Evolutionary conservation across 371 early-diverging fungal species (phyloP), one percentile per base, ranked within the genome.

Genomic region (Mortierella sp.): DNA sequence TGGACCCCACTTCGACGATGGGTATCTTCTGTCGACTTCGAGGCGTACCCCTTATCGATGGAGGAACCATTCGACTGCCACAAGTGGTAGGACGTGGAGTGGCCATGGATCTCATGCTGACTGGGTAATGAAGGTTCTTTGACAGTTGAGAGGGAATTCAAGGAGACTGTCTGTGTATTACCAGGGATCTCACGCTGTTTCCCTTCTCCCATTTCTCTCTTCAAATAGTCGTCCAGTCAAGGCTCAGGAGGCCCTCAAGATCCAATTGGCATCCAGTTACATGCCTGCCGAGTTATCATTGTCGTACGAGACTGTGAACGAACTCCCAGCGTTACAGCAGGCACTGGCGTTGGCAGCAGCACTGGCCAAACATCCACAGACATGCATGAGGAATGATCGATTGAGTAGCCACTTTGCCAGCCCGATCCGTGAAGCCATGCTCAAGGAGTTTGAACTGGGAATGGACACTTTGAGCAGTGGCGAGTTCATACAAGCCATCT

Each of bases 21-120:
- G 82, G 82, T 7, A 73, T 82, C 6, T 80, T 80, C 37, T 82
- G 82, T 51, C 69, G 80, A 41, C 54, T 77, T 16, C 57, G 78
- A 31, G 81, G 82, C 6, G 82, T 82, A 9, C 82, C 82, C 5
- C 59, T 82, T 21, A 78, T 82, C 13, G 82, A 82, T 28, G 82
- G 82, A 19, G 82, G 82, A 10, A 71, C 67, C 41, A 41, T 70
- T 24, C 74, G 82, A 47, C 46, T 82, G 29, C 82, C 82, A 2
- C 71, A 71, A 22, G 66, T 82, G 8, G 79, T 82, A 9, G 82
- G 80, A 6, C 67, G 69, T 5, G 76, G 77, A 22, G 80, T 79
- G 10, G 82, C 82, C 13, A 74, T 80, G 79, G 82, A 82, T 56
- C 49, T 82, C n/a, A 79, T 80, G 67, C 52, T 82, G 24, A 79